Percentiles rank a stretch among this genome's conserved stretches.
Evolutionary conservation across 2,329 filamentous ascomycete species (phyloP).

Genomic region (Didymella sp.): DNA sequence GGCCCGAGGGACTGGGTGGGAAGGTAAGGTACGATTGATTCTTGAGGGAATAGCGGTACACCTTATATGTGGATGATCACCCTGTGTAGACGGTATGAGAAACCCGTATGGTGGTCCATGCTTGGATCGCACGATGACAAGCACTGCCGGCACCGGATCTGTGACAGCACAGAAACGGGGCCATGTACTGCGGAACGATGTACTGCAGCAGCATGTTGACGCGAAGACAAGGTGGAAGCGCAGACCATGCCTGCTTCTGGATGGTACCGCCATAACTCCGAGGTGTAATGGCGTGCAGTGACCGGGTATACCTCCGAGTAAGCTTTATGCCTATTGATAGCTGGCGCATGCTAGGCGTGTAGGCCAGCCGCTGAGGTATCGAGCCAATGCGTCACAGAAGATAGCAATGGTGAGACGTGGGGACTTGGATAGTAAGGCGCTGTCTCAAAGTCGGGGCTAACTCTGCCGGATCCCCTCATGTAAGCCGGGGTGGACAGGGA

Average conservation of each 20-base stretch:
- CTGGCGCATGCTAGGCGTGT: constrained; percentile 42
- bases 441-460: constrained; percentile 49
- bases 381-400: constrained; percentile 46
- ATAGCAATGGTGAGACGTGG: constrained; percentile 52
- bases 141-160: constrained; percentile 48
- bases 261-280: constrained; percentile 45
- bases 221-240: constrained; percentile 49
- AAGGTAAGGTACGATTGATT: constrained; percentile 29
- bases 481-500: constrained; percentile 45
- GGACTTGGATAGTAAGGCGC: constrained; percentile 37
- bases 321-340: constrained; percentile 51
- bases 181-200: constrained; percentile 50
- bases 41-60: constrained; percentile 35
- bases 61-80: constrained; percentile 49
- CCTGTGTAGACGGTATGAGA: constrained; percentile 33
- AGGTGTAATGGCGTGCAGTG: constrained; percentile 47
- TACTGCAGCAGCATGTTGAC: constrained; percentile 52
- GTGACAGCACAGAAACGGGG: constrained; percentile 48
- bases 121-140: constrained; percentile 48
- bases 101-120: constrained; percentile 37
- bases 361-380: constrained; percentile 43
- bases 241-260: constrained; percentile 44
- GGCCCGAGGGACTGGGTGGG: constrained; percentile 38
- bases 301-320: constrained; percentile 45
- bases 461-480: constrained; percentile 48